Conservation (phyloP, 257 asterid species). For the Agastache rugosa region DNA sequence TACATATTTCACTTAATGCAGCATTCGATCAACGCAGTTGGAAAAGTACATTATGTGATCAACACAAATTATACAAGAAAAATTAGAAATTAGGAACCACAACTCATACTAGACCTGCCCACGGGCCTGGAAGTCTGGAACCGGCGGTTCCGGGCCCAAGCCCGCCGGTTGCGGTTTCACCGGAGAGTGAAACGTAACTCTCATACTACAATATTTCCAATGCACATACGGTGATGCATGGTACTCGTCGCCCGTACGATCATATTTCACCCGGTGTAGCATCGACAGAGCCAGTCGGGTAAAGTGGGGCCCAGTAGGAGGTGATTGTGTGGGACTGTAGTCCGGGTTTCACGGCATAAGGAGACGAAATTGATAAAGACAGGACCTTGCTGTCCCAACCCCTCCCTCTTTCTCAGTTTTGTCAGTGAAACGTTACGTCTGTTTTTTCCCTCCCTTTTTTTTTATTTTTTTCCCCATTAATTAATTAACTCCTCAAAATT, state of each 20-base stretch:
- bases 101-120: too few relatives aligned
- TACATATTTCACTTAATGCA: too few relatives aligned
- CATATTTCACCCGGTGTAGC: not conserved
- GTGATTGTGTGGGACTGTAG: constrained; percentile 60
- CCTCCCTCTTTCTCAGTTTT: constrained; percentile 39
- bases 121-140: too few relatives aligned
- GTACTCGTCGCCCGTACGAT: too few relatives aligned
- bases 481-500: not conserved
- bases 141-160: too few relatives aligned
- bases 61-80: too few relatives aligned
- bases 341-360: constrained; percentile 91
- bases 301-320: constrained; percentile 4
- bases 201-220: too few relatives aligned
- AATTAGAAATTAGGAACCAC: too few relatives aligned
- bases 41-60: not conserved
- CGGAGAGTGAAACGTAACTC: too few relatives aligned
- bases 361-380: constrained; percentile 80
- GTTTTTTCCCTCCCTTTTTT: constrained; percentile 36
- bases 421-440: constrained; percentile 94
- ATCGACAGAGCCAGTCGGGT: not conserved
- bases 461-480: not conserved
- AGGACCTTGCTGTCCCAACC: constrained; percentile 54
- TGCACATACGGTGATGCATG: too few relatives aligned
- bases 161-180: too few relatives aligned
- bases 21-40: not conserved